Conservation (phyloP, 139 green algal genomes). For the Chlamydomonas sphaeroides region DNA sequence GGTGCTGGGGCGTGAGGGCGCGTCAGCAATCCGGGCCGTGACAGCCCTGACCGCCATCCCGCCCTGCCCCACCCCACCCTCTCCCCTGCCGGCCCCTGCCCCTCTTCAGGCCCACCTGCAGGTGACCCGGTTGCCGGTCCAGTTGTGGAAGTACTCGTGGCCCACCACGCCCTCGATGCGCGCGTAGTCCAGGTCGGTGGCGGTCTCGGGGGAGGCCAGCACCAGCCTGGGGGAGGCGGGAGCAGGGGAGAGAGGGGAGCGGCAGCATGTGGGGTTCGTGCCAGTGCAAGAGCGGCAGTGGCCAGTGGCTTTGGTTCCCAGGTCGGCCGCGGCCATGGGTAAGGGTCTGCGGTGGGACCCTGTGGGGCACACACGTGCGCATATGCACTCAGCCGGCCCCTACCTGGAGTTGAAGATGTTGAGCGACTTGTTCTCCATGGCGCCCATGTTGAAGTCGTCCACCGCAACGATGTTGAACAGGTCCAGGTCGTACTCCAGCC, state of each 20-base stretch:
- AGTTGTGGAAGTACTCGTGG: slow-evolving; percentile 97
- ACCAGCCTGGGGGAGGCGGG: slow-evolving; percentile 71
- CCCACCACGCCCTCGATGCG: slow-evolving; percentile 92
- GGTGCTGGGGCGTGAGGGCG: too few relatives aligned
- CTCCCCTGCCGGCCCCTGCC: neutral
- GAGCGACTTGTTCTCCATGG: slow-evolving; percentile 99
- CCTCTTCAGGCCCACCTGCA: slow-evolving; percentile 49
- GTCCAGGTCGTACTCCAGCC: slow-evolving; percentile 97
- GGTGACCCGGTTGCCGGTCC: slow-evolving; percentile 92
- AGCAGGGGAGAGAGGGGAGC: neutral
- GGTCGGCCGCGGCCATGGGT: too few relatives aligned
- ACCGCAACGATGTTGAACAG: slow-evolving; percentile 95
- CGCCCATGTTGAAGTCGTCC: slow-evolving; percentile 99
- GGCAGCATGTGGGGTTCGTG: too few relatives aligned
- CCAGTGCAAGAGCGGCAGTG: neutral
- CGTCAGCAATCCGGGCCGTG: too few relatives aligned
- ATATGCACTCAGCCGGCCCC: neutral
- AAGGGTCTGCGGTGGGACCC: too few relatives aligned
- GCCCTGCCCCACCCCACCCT: neutral
- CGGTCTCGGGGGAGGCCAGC: slow-evolving; percentile 90
- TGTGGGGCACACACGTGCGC: neutral
- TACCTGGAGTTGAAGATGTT: slow-evolving; percentile 95
- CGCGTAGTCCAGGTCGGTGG: slow-evolving; percentile 93
- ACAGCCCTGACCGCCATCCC: too few relatives aligned
- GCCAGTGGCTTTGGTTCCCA: too few relatives aligned